Percentiles rank a stretch among this genome's conserved stretches.
Evolutionary conservation across 129 eudicot genomes (phyloP).

Genomic region (Scalesia atractyloides): DNA sequence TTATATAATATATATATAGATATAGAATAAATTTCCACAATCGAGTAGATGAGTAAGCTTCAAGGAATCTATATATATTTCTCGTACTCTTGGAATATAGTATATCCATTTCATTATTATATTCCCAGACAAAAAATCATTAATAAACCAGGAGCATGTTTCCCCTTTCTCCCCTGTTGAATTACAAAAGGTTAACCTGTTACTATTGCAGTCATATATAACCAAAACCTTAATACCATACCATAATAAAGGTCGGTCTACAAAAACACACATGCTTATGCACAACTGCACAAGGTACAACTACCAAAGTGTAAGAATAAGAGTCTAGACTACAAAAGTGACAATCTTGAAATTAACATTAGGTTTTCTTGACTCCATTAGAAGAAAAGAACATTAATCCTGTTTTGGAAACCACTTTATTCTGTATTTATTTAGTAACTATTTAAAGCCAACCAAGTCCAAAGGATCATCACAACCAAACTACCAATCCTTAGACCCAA

Average conservation of each 20-base stretch:
- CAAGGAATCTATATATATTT: too few species aligned
- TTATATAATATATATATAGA: too few species aligned
- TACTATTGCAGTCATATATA: not conserved
- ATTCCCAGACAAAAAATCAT: conserved; percentile 27
- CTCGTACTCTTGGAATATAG: too few species aligned
- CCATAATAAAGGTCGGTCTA: not conserved
- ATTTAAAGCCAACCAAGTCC: conserved; percentile 24
- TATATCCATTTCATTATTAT: not conserved
- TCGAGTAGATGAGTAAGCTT: too few species aligned
- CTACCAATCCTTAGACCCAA: not conserved
- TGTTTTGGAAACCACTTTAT: conserved; percentile 39
- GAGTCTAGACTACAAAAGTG: conserved; percentile 42
- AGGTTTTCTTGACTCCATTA: conserved; percentile 25
- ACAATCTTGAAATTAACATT: conserved; percentile 34
- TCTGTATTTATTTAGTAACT: conserved; percentile 15
- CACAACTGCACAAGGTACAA: conserved; percentile 19
- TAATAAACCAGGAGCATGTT: conserved; percentile 10
- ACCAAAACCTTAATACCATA: not conserved
- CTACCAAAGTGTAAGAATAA: conserved; percentile 23
- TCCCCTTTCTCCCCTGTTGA: not conserved
- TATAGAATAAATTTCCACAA: too few species aligned
- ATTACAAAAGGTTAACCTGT: not conserved
- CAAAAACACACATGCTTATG: not conserved
- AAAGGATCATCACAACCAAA: conserved; percentile 19
- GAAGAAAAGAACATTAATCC: conserved; percentile 70